Percentiles rank a stretch among this genome's conserved stretches.
Evolutionary conservation across 2,329 filamentous ascomycete genomes (phyloP).

Genomic region (Cladophialophora immunda): DNA sequence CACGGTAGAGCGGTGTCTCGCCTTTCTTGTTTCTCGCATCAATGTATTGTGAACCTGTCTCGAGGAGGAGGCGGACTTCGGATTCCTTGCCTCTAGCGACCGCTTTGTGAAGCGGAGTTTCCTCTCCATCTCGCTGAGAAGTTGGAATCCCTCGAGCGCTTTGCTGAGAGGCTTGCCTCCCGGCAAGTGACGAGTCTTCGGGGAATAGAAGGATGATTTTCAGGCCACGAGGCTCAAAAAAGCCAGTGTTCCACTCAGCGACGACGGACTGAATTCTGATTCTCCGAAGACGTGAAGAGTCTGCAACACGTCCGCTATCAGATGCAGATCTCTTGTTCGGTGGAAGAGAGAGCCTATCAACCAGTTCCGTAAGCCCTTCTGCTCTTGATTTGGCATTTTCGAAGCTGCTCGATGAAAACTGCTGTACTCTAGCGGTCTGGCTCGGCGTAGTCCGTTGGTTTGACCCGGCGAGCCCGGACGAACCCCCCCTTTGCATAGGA

Average conservation of each 20-base stretch:
- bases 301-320: background rate
- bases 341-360: slow-evolving; percentile 12
- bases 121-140: background rate
- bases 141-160: too few relatives aligned
- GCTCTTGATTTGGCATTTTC: slow-evolving; percentile 4
- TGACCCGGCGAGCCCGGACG: background rate
- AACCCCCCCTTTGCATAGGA: background rate
- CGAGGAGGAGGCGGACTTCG: slow-evolving; percentile 3
- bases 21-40: slow-evolving; percentile 11
- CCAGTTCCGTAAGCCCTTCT: slow-evolving; percentile 2
- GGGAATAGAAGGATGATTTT: slow-evolving; percentile 3
- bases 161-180: background rate
- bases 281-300: slow-evolving; percentile 2
- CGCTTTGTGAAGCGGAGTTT: slow-evolving; percentile 1
- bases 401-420: background rate
- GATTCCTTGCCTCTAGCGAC: slow-evolving; percentile 9
- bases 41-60: background rate
- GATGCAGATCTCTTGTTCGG: background rate
- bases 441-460: background rate
- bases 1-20: slow-evolving; percentile 9
- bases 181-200: slow-evolving; percentile 1
- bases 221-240: slow-evolving; percentile 6
- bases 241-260: slow-evolving; percentile 1
- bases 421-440: background rate
- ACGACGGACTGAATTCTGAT: slow-evolving; percentile 4